Evolutionary conservation across 2,329 filamentous ascomycete genomes (phyloP).

Genomic region (Botryotinia narcissicola): DNA sequence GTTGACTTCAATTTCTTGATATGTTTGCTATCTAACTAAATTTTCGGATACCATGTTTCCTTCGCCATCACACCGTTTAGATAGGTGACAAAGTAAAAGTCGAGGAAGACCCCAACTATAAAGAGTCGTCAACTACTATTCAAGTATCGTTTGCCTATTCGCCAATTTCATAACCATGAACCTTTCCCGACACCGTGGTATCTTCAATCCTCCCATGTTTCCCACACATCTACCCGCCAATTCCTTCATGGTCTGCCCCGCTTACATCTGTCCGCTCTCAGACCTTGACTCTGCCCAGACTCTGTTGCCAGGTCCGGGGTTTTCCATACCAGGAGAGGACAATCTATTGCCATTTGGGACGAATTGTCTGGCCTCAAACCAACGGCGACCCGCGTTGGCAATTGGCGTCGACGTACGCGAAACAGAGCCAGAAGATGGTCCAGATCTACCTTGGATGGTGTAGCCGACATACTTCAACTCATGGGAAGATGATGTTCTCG

Average conservation of each 20-base stretch:
- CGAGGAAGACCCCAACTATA: neutral
- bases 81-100: neutral
- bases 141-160: neutral
- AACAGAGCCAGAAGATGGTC: neutral
- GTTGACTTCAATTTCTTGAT: neutral
- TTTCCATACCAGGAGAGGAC: neutral
- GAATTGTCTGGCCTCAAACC: constrained; percentile 1
- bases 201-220: neutral
- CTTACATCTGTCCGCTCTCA: neutral
- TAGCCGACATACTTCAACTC: neutral
- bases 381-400: neutral
- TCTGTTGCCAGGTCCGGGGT: neutral
- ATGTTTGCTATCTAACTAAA: neutral
- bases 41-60: neutral
- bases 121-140: neutral
- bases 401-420: neutral
- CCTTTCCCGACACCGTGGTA: neutral
- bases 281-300: neutral
- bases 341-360: neutral
- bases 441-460: neutral
- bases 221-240: neutral
- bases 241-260: too few relatives aligned
- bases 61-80: neutral
- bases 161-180: neutral
- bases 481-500: neutral